Conservation (phyloP, 192 early-diverging fungal genomes). For the Coemansia umbellata region DNA sequence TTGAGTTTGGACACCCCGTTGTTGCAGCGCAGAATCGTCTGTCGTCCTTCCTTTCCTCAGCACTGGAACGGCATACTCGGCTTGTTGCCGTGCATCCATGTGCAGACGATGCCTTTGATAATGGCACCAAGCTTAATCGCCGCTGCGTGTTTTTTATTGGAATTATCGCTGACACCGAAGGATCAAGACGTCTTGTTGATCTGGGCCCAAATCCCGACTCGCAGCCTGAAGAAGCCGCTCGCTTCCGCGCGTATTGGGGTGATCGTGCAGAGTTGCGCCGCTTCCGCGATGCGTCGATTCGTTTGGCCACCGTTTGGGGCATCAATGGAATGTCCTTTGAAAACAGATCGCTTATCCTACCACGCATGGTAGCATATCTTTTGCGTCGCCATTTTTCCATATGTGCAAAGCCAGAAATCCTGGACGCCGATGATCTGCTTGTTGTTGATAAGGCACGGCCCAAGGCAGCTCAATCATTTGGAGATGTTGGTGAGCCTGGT, state of each 20-base stretch:
- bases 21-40: slow-evolving; percentile 20
- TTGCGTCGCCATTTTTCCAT: slow-evolving; percentile 70
- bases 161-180: slow-evolving; percentile 65
- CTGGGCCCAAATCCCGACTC: slow-evolving; percentile 79
- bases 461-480: slow-evolving; percentile 1
- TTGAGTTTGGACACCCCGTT: slow-evolving; percentile 25
- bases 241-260: slow-evolving; percentile 88
- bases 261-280: slow-evolving; percentile 81
- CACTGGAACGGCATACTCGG: slow-evolving; percentile 17
- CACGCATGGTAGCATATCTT: slow-evolving; percentile 74
- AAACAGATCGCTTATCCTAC: slow-evolving; percentile 66
- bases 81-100: slow-evolving; percentile 47
- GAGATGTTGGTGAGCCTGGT: neutral
- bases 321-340: slow-evolving; percentile 53
- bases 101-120: slow-evolving; percentile 49
- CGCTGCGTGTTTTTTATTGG: slow-evolving; percentile 61
- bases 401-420: slow-evolving; percentile 14
- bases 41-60: slow-evolving; percentile 15
- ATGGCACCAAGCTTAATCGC: slow-evolving; percentile 40
- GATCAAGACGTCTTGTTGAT: slow-evolving; percentile 73
- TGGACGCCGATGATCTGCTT: slow-evolving; percentile 7
- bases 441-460: slow-evolving; percentile 2
- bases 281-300: slow-evolving; percentile 91
- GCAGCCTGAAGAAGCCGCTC: slow-evolving; percentile 58
- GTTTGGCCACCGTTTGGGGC: slow-evolving; percentile 85